These are phyloP conservation scores for Bertia moriformis DNA, from an alignment of 2,329 filamentous ascomycete genomes.

Conservation along the genomic window DNA sequence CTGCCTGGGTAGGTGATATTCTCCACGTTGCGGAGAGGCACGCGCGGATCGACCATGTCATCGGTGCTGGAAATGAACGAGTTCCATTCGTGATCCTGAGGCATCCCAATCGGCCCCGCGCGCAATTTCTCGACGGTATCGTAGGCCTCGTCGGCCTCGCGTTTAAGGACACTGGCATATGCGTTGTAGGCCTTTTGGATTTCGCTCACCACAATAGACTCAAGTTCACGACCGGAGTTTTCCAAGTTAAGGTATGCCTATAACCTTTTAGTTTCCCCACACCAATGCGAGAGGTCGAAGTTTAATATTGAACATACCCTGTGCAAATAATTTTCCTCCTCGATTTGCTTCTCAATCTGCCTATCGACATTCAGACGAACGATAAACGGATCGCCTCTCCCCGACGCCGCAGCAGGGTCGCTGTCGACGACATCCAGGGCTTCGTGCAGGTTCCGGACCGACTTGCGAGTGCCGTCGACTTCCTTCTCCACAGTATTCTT, in stretches of 20 bases:
- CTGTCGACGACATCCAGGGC: slow-evolving; percentile 65
- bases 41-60: slow-evolving; percentile 72
- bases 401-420: slow-evolving; percentile 59
- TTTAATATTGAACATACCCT: slow-evolving; percentile 56
- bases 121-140: slow-evolving; percentile 68
- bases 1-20: slow-evolving; percentile 86
- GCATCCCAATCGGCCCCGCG: slow-evolving; percentile 76
- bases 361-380: slow-evolving; percentile 74
- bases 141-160: slow-evolving; percentile 73
- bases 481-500: slow-evolving; percentile 95
- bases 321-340: slow-evolving; percentile 95
- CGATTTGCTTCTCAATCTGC: slow-evolving; percentile 80
- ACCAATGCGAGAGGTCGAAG: too few species aligned
- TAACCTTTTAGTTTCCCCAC: too few species aligned
- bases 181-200: slow-evolving; percentile 97
- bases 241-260: slow-evolving; percentile 91
- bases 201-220: slow-evolving; percentile 90
- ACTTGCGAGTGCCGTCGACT: slow-evolving; percentile 69
- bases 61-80: slow-evolving; percentile 67
- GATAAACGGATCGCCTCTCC: slow-evolving; percentile 85
- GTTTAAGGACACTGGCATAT: slow-evolving; percentile 78
- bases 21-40: slow-evolving; percentile 64
- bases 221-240: slow-evolving; percentile 81
- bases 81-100: slow-evolving; percentile 84
- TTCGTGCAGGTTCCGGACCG: slow-evolving; percentile 70